A percentile compares a stretch with the other conserved stretches of the same genome.
Evolutionary conservation across 2,329 filamentous ascomycete species (phyloP).

Genomic region (Clonostachys byssicola): DNA sequence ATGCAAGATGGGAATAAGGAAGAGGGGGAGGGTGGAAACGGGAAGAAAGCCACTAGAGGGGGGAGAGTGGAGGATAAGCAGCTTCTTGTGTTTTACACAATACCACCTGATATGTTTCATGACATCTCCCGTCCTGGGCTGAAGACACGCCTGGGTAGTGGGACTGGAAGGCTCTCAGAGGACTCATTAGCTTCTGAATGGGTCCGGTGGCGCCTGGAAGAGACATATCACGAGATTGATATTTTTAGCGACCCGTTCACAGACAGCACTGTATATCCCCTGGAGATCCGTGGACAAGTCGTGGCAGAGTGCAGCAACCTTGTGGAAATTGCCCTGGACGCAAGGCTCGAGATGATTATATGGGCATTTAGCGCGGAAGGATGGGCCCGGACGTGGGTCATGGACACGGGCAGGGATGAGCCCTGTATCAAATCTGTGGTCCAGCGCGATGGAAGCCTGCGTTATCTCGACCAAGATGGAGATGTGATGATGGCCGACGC

Average conservation of each 20-base stretch:
- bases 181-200: slow-evolving; percentile 4
- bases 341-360: slow-evolving; percentile 23
- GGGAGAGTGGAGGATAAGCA: slow-evolving; percentile 15
- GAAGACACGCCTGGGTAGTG: too few species aligned
- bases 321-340: slow-evolving; percentile 23
- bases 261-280: slow-evolving; percentile 12
- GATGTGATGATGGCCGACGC: slow-evolving; percentile 18
- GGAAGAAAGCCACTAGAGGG: slow-evolving; percentile 4
- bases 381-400: slow-evolving; percentile 22
- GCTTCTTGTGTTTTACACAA: slow-evolving; percentile 53
- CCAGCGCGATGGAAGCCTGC: slow-evolving; percentile 23
- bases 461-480: slow-evolving; percentile 20
- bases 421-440: slow-evolving; percentile 10
- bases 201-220: slow-evolving; percentile 10
- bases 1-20: background rate
- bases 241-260: slow-evolving; percentile 8
- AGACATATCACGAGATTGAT: slow-evolving; percentile 11
- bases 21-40: background rate
- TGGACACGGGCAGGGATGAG: slow-evolving; percentile 11
- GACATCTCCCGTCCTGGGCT: slow-evolving; percentile 14
- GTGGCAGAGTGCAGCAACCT: slow-evolving; percentile 22
- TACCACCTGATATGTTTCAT: slow-evolving; percentile 53
- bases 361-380: slow-evolving; percentile 27
- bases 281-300: slow-evolving; percentile 21
- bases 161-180: too few species aligned